phyloP scores from a whole-genome alignment of 1,284 basidiomycete genomes.

The Tetrapyrgos nigripes region DNA sequence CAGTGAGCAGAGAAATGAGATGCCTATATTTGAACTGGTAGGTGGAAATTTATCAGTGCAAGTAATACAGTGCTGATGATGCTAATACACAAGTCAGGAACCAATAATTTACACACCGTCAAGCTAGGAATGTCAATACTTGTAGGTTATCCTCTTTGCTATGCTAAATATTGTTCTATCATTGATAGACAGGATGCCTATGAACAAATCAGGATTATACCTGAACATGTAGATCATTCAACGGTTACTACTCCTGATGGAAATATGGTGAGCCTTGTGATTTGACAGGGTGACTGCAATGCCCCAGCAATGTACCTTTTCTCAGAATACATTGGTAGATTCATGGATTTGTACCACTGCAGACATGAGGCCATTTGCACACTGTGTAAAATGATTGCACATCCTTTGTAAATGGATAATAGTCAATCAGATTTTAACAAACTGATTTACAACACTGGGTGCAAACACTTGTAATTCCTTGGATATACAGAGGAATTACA shows the following conservation, averaged over 20 bases:
- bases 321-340: slow-evolving; percentile 28
- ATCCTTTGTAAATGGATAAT: no score
- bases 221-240: slow-evolving; percentile 29
- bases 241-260: slow-evolving; percentile 32
- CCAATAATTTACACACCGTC: neutral
- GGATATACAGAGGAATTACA: no score
- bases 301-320: slow-evolving; percentile 34
- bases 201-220: slow-evolving; percentile 31
- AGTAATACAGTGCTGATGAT: slow-evolving; percentile 34
- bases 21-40: slow-evolving; percentile 18
- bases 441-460: no score
- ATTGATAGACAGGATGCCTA: slow-evolving; percentile 38
- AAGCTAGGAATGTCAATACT: slow-evolving; percentile 9
- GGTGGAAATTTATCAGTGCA: slow-evolving; percentile 12
- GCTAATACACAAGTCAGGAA: slow-evolving; percentile 28
- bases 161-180: slow-evolving; percentile 4
- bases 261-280: slow-evolving; percentile 35
- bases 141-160: neutral
- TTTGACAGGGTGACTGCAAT: slow-evolving; percentile 38
- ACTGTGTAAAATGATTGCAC: no score
- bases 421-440: no score
- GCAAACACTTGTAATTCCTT: no score
- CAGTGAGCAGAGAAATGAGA: slow-evolving; percentile 26
- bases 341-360: no score
- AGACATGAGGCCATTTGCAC: no score